phyloP scores from a whole-genome alignment of 2,329 filamentous ascomycete species.

The Emmonsiellopsis sp. region DNA sequence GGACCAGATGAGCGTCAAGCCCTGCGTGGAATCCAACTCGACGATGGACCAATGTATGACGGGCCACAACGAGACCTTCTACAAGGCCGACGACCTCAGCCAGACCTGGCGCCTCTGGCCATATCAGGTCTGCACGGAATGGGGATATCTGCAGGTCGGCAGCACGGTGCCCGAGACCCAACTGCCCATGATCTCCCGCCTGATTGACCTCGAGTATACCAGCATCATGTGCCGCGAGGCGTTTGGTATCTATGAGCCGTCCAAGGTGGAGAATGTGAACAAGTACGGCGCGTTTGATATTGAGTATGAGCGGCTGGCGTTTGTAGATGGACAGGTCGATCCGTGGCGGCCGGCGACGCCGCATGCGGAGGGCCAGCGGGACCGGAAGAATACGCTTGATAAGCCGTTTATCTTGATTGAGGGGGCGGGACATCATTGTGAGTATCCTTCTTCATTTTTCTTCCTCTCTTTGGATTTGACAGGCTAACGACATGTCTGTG shows the following conservation, averaged over 20 bases:
- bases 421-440: constrained; percentile 74
- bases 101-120: constrained; percentile 45
- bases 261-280: constrained; percentile 61
- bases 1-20: constrained; percentile 26
- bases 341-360: constrained; percentile 70
- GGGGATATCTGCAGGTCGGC: constrained; percentile 71
- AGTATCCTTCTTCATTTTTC: constrained; percentile 47
- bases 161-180: constrained; percentile 55
- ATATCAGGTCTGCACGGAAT: constrained; percentile 53
- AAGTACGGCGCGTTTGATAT: constrained; percentile 66
- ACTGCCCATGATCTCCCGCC: constrained; percentile 62
- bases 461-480: not conserved
- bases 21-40: constrained; percentile 25
- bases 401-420: constrained; percentile 67
- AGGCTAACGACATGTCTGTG: constrained; percentile 12
- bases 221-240: constrained; percentile 54
- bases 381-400: constrained; percentile 48
- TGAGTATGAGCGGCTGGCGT: constrained; percentile 63
- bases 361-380: constrained; percentile 52
- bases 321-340: constrained; percentile 68
- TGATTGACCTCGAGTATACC: constrained; percentile 54
- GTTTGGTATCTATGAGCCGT: constrained; percentile 58
- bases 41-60: constrained; percentile 45
- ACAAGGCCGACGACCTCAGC: constrained; percentile 34
- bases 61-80: constrained; percentile 38